Evolutionary conservation across 2,329 filamentous ascomycete species (phyloP), one percentile per base, ranked within the genome.

Genomic region (Exophiala phaeomuriformis): DNA sequence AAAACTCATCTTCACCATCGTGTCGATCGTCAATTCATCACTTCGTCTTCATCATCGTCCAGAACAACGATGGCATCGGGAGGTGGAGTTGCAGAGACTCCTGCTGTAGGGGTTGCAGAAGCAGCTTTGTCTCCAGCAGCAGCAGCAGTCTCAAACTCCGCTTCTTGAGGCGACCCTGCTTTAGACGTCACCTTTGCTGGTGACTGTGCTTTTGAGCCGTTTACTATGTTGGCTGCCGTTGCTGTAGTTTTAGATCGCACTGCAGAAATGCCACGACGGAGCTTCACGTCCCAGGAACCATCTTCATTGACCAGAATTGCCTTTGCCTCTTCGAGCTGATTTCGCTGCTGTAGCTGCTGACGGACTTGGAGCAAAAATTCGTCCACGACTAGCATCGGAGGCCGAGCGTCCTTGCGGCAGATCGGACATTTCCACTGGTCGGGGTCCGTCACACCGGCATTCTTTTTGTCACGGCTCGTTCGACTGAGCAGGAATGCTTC

Each of bases 391-490:
- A 97, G 77, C 56, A 74, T 79, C 28, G 76, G 73, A 0, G 91
- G 93, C 9, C 90, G 79, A 7, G 86, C 89, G 67, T 96, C 90
- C 32, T 72, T 73, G 29, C 76, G 75, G 68, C 91, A 97, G 31
- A 95, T 81, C 0, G 93, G 93, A 63, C 93, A 98, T 58, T 80
- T 85, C 90, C 90, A 96, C 49, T 81, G 80, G 64, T 93, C 88
- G 76, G 5, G 79, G 81, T 60, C 83, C 77, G 56, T 61, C 43
- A 59, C 51, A 48, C 49, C 19, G 19, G 19, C 60, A 42, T 41
- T 52, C 7, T 56, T 53, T 37, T 49, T 45, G 50, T 76, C 76
- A 40, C 67, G 71, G 28, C 66, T 69, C 27, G 62, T 66, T 10
- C 88, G 81, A 3, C 85, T 88, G 9, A 75, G 69, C 5, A 98